Evolutionary conservation across 106 monocot genomes (phyloP).

Genomic region (Amphibolis antarctica): DNA sequence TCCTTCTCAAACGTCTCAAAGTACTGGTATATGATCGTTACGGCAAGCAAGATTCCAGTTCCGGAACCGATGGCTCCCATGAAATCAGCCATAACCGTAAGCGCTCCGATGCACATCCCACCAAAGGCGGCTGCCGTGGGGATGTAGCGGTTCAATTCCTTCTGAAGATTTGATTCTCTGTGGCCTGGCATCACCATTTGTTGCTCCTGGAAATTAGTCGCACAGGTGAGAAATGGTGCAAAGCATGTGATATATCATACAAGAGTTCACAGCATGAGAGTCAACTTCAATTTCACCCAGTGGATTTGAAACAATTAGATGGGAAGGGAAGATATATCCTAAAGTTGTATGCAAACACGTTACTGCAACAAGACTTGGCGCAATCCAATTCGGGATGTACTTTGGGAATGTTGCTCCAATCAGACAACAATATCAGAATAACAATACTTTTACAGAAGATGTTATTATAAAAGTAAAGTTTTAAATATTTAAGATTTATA

Average conservation of each 20-base stretch:
- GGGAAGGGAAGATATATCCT: too few relatives aligned
- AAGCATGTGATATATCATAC: neutral
- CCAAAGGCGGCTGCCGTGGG: conserved; percentile 62
- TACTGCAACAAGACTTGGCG: too few relatives aligned
- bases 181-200: conserved; percentile 78
- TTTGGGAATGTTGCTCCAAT: too few relatives aligned
- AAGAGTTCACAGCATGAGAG: neutral
- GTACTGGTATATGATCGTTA: conserved; percentile 44
- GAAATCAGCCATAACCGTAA: conserved; percentile 54
- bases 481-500: too few relatives aligned
- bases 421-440: too few relatives aligned
- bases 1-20: conserved; percentile 63
- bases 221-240: neutral
- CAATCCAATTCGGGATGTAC: too few relatives aligned
- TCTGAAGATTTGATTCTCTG: conserved; percentile 52
- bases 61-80: conserved; percentile 61
- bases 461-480: too few relatives aligned
- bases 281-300: too few relatives aligned
- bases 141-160: conserved; percentile 54
- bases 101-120: conserved; percentile 52
- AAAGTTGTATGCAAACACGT: too few relatives aligned
- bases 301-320: too few relatives aligned
- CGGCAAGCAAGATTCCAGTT: conserved; percentile 53
- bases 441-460: too few relatives aligned
- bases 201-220: conserved; percentile 28